Base-by-base conservation (phyloP, 768 basidiomycete species). In the Russula dissimulans region DNA sequence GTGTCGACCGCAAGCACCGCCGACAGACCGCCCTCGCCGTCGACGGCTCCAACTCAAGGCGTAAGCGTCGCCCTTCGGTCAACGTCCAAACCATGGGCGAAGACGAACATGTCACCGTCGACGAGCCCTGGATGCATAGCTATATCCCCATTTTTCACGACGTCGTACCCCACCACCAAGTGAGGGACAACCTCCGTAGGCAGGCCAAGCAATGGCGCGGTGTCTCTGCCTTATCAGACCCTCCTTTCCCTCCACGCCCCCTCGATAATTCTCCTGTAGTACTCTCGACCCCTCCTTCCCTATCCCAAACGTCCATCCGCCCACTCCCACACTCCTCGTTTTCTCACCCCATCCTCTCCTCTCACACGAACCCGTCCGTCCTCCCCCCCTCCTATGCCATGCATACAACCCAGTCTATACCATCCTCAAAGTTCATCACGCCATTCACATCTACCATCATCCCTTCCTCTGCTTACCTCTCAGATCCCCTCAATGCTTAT, bases 401-500 rank as follows among this genome's bases (percentile, higher is more conserved):
- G 0, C 89, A 87, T 69, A 81, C 90, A 1, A 79, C 82, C 0
- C 66, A 75, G 3, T 74, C 84, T 2, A 77, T 92, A 41, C 73
- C 81, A 0, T 74, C 80, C 0, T 74, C 80, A 8, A 69, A 75
- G 3, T 77, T 86, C 57, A 79, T 95, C 44, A 77, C 86, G 0
- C 84, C 87, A 0, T 86, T 80, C 62, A 77, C 77, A 0, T 81
- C 85, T 22, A 75, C 82, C 26, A 79, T 95, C 54, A 78, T 82
- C 15, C 84, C 87, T 3, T 82, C 83, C 18, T 74, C 84, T 0
- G 68, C 76, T 0, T 97, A 97, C 71, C 78, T 91, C 32, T 69
- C 77, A 4, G 89, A 94, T 67, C 87, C 91, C 0, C 79, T 91
- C 64, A 95, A 94, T 67, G 87, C 86, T n/a, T 97, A 95, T 67